These are phyloP conservation scores for Heliamphora exappendiculata DNA, from an alignment of 148 eudicot genomes.

Conservation along the genomic window DNA sequence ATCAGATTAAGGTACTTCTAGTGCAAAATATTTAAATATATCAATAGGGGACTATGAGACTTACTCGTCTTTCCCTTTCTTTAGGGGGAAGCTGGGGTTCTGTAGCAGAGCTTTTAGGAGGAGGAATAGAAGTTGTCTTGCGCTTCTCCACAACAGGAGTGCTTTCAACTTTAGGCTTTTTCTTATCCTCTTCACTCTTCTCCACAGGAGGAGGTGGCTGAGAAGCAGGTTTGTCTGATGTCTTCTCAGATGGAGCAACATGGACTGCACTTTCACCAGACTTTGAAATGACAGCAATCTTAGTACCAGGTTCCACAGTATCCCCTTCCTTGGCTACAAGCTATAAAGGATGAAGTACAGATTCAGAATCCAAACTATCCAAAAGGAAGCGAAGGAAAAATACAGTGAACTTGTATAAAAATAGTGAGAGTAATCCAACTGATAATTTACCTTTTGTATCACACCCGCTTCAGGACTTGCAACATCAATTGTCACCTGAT, in stretches of 20 bases:
- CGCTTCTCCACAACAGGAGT: slow-evolving; percentile 30
- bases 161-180: slow-evolving; percentile 44
- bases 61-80: slow-evolving; percentile 93
- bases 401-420: not conserved
- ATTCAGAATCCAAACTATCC: not conserved
- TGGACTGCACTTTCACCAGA: slow-evolving; percentile 53
- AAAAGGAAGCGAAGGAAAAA: not conserved
- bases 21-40: not conserved
- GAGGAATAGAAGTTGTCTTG: slow-evolving; percentile 38
- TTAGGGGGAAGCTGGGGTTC: slow-evolving; percentile 95
- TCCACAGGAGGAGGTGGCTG: slow-evolving; percentile 36
- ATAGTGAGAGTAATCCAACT: not conserved
- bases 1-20: not conserved
- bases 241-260: slow-evolving; percentile 70
- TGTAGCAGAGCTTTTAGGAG: slow-evolving; percentile 57
- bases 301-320: slow-evolving; percentile 87
- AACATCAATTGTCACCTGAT: slow-evolving; percentile 86
- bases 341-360: slow-evolving; percentile 21
- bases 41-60: slow-evolving; percentile 16
- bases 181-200: slow-evolving; percentile 27
- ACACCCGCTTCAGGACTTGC: slow-evolving; percentile 92
- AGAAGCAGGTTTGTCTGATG: slow-evolving; percentile 36
- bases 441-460: slow-evolving; percentile 53
- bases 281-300: slow-evolving; percentile 72
- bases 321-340: slow-evolving; percentile 88